These are phyloP conservation scores for Phytophthora pluvialis DNA, from an alignment of 352 stramenopile species.

Conservation along the genomic window DNA sequence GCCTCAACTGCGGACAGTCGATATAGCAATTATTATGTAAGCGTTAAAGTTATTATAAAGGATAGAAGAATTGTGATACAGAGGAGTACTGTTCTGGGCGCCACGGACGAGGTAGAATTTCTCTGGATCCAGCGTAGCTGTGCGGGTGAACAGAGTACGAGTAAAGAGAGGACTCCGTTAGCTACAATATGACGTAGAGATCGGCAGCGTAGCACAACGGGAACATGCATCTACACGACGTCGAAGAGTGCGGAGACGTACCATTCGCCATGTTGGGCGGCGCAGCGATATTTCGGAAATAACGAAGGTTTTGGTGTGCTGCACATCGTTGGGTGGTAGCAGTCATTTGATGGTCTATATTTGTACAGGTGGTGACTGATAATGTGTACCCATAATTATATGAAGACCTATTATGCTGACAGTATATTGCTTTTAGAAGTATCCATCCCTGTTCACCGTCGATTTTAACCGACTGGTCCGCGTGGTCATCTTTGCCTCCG, in stretches of 20 bases:
- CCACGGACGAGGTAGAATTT: slow-evolving; percentile 69
- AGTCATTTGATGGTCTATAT: not conserved
- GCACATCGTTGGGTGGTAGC: not conserved
- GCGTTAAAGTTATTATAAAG: slow-evolving; percentile 1
- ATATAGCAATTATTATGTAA: slow-evolving; percentile 10
- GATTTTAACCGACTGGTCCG: too few relatives aligned
- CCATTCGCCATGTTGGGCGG: slow-evolving; percentile 25
- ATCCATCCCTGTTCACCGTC: too few relatives aligned
- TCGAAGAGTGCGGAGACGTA: slow-evolving; percentile 15
- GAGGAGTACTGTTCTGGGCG: slow-evolving; percentile 57
- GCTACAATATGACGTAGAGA: not conserved
- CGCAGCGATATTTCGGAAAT: slow-evolving; percentile 5
- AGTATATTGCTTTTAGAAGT: too few relatives aligned
- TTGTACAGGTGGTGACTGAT: not conserved
- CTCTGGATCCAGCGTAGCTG: slow-evolving; percentile 45
- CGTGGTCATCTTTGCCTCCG: too few relatives aligned
- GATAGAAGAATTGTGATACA: not conserved
- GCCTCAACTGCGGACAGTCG: slow-evolving; percentile 46
- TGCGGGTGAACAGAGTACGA: not conserved
- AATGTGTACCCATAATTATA: not conserved
- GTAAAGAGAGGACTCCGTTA: slow-evolving; percentile 8
- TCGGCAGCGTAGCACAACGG: not conserved
- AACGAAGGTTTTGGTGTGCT: not conserved
- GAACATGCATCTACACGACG: not conserved
- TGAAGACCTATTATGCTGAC: too few relatives aligned